phyloP scores from a whole-genome alignment of 2,329 filamentous ascomycete species.

The Ambrosiella xylebori region DNA sequence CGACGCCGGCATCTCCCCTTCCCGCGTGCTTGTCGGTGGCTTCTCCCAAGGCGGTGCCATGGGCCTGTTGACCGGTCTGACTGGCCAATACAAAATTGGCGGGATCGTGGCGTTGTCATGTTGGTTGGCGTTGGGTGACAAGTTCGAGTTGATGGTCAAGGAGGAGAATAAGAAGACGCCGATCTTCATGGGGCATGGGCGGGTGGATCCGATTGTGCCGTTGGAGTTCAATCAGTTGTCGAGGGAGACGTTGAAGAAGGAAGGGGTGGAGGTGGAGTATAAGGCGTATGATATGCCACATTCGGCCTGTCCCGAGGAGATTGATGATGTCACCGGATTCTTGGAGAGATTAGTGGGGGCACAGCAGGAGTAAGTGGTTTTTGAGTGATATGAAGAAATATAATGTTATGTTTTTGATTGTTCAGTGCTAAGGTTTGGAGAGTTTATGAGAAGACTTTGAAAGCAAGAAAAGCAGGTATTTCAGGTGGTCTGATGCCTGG shows the following conservation, averaged over 20 bases:
- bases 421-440: too few species aligned
- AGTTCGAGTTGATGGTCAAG: slow-evolving; percentile 27
- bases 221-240: slow-evolving; percentile 52
- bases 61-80: slow-evolving; percentile 64
- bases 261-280: slow-evolving; percentile 57
- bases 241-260: slow-evolving; percentile 44
- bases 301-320: slow-evolving; percentile 58
- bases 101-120: slow-evolving; percentile 74
- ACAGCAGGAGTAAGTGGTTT: neutral
- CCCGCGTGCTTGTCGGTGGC: slow-evolving; percentile 71
- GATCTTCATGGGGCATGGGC: slow-evolving; percentile 82
- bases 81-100: slow-evolving; percentile 56
- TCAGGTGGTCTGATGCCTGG: too few species aligned
- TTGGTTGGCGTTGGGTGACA: slow-evolving; percentile 51
- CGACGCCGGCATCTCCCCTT: slow-evolving; percentile 59
- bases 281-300: slow-evolving; percentile 44
- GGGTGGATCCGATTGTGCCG: slow-evolving; percentile 54
- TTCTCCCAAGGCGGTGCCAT: slow-evolving; percentile 83
- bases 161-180: slow-evolving; percentile 47
- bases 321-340: slow-evolving; percentile 60
- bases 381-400: slow-evolving; percentile 23
- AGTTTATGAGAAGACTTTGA: too few species aligned
- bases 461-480: too few species aligned
- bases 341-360: slow-evolving; percentile 22
- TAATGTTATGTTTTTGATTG: neutral